These are phyloP conservation scores for Exophiala sp. DNA, from an alignment of 2,329 filamentous ascomycete genomes.

Conservation along the genomic window DNA sequence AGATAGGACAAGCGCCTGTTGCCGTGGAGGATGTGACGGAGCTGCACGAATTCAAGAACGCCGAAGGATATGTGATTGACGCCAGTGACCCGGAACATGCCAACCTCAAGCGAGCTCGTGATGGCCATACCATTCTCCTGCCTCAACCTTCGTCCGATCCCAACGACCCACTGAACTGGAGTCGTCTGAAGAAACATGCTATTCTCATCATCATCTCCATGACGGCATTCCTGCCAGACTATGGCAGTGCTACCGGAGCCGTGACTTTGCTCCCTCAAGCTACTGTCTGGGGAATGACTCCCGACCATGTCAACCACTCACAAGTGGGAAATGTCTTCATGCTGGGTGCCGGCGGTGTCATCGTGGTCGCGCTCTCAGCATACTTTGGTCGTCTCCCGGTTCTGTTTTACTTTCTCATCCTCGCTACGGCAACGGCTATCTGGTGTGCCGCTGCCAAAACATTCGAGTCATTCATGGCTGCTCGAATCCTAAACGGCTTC, in stretches of 20 bases:
- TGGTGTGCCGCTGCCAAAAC: slow-evolving; percentile 36
- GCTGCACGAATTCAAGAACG: slow-evolving; percentile 28
- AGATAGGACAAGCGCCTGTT: slow-evolving; percentile 7
- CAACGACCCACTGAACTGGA: slow-evolving; percentile 39
- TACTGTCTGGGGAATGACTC: slow-evolving; percentile 35
- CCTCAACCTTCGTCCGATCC: slow-evolving; percentile 38
- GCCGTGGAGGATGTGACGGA: slow-evolving; percentile 15
- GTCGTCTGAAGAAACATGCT: slow-evolving; percentile 32
- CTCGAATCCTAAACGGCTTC: slow-evolving; percentile 43
- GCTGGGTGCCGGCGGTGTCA: slow-evolving; percentile 39
- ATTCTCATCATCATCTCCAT: slow-evolving; percentile 38
- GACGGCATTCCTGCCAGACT: slow-evolving; percentile 39
- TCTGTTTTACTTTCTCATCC: slow-evolving; percentile 37
- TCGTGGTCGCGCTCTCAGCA: slow-evolving; percentile 37
- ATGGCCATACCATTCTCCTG: slow-evolving; percentile 41
- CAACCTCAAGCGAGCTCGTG: slow-evolving; percentile 32
- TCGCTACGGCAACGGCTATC: slow-evolving; percentile 36
- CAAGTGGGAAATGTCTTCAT: slow-evolving; percentile 42
- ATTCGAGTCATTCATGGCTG: slow-evolving; percentile 40
- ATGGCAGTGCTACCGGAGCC: slow-evolving; percentile 39
- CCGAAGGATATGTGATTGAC: slow-evolving; percentile 35
- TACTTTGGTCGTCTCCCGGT: slow-evolving; percentile 44
- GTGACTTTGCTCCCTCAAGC: slow-evolving; percentile 39
- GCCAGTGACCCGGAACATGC: slow-evolving; percentile 29
- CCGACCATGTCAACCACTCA: slow-evolving; percentile 37